Evolutionary conservation across 2,329 filamentous ascomycete genomes (phyloP), one percentile per base, ranked within the genome.

Genomic region (Sclerotinia trifoliorum): DNA sequence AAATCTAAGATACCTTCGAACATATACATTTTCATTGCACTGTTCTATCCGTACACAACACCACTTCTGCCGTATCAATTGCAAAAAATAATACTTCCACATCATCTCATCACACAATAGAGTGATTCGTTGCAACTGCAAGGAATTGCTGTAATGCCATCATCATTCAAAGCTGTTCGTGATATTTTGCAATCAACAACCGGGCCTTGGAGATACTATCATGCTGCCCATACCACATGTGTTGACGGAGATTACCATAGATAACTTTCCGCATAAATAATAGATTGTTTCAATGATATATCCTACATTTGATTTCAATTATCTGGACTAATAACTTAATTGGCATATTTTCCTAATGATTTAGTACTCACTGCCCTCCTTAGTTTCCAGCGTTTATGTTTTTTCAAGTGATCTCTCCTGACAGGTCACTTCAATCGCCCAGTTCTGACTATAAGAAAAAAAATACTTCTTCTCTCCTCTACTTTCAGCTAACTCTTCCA

Each of bases 171-270:
- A 21, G 21, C 10, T n/a, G 11, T 35, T 35, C 15, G 17, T 32
- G 24, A 29, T 1, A 11, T 21, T 19, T 13, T 10, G 6, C 13
- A 17, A 1, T 32, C 3, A n/a, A 39, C 8, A 21, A n/a, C 10
- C 2, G 1, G 1, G 3, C 1, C 3, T n/a, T n/a, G 11, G 0
- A n/a, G 0, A n/a, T 35, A 6, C 21, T 21, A 56, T 5, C 2
- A 10, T 5, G 13, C 11, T 0, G 5, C 8, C 5, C 19, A 11
- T 1, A n/a, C 2, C 29, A 56, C n/a, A 17, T 17, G 19, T n/a
- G 5, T 8, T 5, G 11, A 39, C n/a, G 19, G 13, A n/a, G 5
- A 2, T 21, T 35, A 32, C n/a, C 15, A 1, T n/a, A 3, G 3
- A 17, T 56, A n/a, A 3, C 3, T 7, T 35, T 5, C 7, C 21